Evolutionary conservation across 306 rosid genomes (phyloP).

Genomic region (Ormosia semicastrata): DNA sequence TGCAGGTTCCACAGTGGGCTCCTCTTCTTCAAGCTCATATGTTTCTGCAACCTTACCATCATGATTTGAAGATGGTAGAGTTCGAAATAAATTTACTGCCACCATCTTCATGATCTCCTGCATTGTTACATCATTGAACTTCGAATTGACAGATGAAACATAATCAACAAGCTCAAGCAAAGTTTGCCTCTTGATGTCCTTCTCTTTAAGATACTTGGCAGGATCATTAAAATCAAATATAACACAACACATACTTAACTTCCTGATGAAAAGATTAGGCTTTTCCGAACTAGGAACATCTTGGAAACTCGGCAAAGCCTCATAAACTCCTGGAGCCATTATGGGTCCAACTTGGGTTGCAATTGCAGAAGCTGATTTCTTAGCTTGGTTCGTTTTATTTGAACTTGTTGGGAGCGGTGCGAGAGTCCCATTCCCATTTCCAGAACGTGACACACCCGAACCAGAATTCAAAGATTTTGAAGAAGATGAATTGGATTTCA

Average conservation of each 20-base stretch:
- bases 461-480: conserved; percentile 39
- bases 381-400: conserved; percentile 36
- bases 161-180: conserved; percentile 64
- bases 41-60: conserved; percentile 48
- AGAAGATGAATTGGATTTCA: conserved; percentile 38
- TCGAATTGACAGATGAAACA: conserved; percentile 42
- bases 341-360: conserved; percentile 32
- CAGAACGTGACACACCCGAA: conserved; percentile 13
- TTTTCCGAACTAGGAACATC: conserved; percentile 56
- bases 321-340: conserved; percentile 36
- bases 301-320: conserved; percentile 52
- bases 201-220: conserved; percentile 40
- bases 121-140: conserved; percentile 50
- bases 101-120: conserved; percentile 60
- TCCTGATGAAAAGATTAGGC: conserved; percentile 48
- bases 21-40: conserved; percentile 59
- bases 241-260: conserved; percentile 49
- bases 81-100: conserved; percentile 52
- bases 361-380: conserved; percentile 28
- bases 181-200: conserved; percentile 54
- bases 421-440: conserved; percentile 47
- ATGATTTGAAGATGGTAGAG: conserved; percentile 41
- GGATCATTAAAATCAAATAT: conserved; percentile 57
- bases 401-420: neutral
- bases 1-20: conserved; percentile 53